A percentile compares a stretch with the other conserved stretches of the same genome.
Conservation (phyloP, 495 filamentous ascomycete genomes). For the Tuber magnatum region DNA sequence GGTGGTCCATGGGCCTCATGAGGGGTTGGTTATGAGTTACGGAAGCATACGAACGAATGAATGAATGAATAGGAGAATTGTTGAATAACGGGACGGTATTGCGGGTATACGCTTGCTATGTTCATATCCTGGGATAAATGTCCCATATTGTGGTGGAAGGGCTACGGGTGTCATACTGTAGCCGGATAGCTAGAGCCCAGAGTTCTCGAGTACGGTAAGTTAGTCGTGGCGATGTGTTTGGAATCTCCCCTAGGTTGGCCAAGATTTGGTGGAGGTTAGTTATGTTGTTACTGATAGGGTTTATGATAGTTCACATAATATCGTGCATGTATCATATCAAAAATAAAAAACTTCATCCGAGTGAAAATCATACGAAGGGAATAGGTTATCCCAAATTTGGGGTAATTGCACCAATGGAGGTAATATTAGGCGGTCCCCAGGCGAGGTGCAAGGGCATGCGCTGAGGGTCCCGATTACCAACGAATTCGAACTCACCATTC, state of each 20-base stretch:
- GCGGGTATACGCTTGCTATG: neutral
- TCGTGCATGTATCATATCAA: no score
- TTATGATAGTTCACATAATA: no score
- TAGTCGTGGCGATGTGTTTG: neutral
- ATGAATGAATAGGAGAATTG: neutral
- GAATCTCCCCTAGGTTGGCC: neutral
- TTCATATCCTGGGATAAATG: neutral
- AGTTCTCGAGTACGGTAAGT: no score
- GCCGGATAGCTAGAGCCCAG: neutral
- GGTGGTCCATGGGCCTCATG: neutral
- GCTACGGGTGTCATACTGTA: neutral
- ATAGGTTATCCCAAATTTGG: no score
- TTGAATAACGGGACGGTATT: neutral
- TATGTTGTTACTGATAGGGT: neutral
- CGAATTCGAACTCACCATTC: no score
- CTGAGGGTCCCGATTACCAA: no score
- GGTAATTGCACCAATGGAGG: no score
- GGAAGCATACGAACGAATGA: neutral
- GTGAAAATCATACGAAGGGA: no score
- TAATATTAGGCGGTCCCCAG: no score
- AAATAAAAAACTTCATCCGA: no score
- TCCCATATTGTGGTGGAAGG: neutral
- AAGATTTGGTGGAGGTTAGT: neutral
- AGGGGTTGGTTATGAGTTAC: neutral
- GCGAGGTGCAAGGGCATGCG: no score